Base-by-base conservation (phyloP, 768 basidiomycete genomes). In the Leccinellum luteum region DNA sequence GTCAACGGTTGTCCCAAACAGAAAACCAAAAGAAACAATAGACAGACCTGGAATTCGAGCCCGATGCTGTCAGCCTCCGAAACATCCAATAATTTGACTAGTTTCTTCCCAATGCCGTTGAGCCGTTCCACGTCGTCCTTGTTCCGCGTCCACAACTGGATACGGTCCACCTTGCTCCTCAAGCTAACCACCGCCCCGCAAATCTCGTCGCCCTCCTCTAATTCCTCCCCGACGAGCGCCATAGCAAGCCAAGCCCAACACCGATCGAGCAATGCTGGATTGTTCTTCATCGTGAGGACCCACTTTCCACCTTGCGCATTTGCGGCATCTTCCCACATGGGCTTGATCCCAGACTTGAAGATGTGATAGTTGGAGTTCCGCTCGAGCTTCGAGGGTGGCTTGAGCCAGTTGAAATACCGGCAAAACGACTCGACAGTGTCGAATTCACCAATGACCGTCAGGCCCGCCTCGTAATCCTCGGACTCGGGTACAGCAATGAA, bases 291-390 rank as follows among this genome's bases (percentile, higher is more conserved):
- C 66, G 92, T 92, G 56, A 98, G 73, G 19, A 94, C 92, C 94
- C 94, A 97, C 75, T 94, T 95, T 34, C 94, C 94, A 19, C 94
- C 94, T 53, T 87, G 82, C 25, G 90, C 89, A 67, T 97, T 97
- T 54, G 92, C 90, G 30, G 84, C 83, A 70, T 96, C 94, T 75
- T 96, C 94, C 94, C 94, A 97, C 94, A 97, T 96, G 14, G 92
- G 92, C 69, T 93, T 92, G 78, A 94, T 94, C 17, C 91, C 91
- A 21, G 85, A 80, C 75, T 96, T 96, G 84, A 98, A 97, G 55
- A 98, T 81, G 69, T 98, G 94, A 66, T 96, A 94, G 75, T 97
- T 98, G 48, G 89, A 89, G 74, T 92, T 93, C 66, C 86, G 86
- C 65, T 94, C 90, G 32, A 96, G 83, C 66, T 85, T 84, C 32